Conservation (phyloP, 495 filamentous ascomycete species). For the Neurospora cerealis region DNA sequence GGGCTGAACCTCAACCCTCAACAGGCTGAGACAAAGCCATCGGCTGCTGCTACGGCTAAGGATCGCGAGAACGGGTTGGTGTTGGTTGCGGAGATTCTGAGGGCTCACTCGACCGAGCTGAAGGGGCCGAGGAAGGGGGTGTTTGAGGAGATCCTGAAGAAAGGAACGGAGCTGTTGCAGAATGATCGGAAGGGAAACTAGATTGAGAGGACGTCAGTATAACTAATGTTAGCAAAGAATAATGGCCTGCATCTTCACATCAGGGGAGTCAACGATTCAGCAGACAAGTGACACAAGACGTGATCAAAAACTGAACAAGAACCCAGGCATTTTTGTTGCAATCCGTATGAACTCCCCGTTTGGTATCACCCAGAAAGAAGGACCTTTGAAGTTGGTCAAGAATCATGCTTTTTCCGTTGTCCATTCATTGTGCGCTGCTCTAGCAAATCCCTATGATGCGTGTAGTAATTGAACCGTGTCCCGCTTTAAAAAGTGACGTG, state of each 20-base stretch:
- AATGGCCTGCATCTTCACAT: background rate
- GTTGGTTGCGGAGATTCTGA: constrained; percentile 48
- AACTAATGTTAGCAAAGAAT: background rate
- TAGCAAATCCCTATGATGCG: constrained; percentile 30
- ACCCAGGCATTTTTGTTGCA: background rate
- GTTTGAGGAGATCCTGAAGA: constrained; percentile 27
- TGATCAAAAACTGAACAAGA: background rate
- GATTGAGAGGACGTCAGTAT: background rate
- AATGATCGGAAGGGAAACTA: constrained; percentile 10
- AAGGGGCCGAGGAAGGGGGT: constrained; percentile 19
- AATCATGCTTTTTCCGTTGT: constrained; percentile 28
- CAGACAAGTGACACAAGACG: background rate
- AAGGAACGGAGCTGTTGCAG: constrained; percentile 25
- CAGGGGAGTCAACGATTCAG: background rate
- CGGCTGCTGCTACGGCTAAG: constrained; percentile 23
- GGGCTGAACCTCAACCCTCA: constrained; percentile 25
- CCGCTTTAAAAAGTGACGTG: constrained; percentile 8
- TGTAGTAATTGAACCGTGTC: constrained; percentile 20
- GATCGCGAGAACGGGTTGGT: constrained; percentile 59
- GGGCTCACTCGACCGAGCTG: constrained; percentile 33
- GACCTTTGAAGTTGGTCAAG: constrained; percentile 7
- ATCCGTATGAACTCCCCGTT: constrained; percentile 8
- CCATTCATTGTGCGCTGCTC: constrained; percentile 29
- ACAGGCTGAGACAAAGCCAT: constrained; percentile 21
- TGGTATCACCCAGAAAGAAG: constrained; percentile 3